These are phyloP conservation scores for Plectosphaerella plurivora DNA, from an alignment of 2,329 filamentous ascomycete species.

Conservation along the genomic window DNA sequence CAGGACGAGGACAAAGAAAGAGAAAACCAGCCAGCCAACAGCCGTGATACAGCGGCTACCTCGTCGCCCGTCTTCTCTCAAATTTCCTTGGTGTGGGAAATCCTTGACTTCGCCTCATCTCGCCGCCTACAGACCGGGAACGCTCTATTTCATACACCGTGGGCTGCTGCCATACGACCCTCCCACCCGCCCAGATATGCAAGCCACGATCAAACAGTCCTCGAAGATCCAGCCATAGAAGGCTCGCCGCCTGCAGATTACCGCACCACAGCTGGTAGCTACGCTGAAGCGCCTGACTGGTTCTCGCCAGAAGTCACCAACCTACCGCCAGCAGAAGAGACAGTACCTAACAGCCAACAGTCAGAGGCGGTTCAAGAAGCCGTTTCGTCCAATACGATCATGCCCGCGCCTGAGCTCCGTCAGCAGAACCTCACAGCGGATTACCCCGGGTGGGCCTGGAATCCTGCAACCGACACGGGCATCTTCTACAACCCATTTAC, in stretches of 20 bases:
- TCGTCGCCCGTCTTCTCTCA: background rate
- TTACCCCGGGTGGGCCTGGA: background rate
- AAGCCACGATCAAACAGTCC: background rate
- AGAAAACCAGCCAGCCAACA: background rate
- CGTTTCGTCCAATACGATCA: background rate
- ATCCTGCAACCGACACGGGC: background rate
- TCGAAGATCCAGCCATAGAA: background rate
- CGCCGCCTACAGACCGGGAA: background rate
- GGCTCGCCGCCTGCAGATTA: background rate
- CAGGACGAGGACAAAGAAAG: too few relatives aligned
- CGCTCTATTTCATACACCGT: background rate
- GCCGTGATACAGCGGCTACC: background rate
- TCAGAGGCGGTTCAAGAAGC: too few relatives aligned
- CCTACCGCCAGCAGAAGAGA: background rate
- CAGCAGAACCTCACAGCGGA: background rate
- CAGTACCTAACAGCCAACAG: too few relatives aligned
- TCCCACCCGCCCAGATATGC: background rate
- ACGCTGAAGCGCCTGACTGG: background rate
- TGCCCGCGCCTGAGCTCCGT: background rate
- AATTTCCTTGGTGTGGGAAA: background rate
- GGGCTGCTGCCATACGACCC: background rate
- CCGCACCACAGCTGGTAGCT: background rate
- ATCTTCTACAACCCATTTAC: background rate
- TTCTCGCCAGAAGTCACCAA: background rate
- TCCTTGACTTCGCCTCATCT: background rate